Base-by-base conservation (phyloP, 768 basidiomycete genomes). In the Arthromyces matolae region DNA sequence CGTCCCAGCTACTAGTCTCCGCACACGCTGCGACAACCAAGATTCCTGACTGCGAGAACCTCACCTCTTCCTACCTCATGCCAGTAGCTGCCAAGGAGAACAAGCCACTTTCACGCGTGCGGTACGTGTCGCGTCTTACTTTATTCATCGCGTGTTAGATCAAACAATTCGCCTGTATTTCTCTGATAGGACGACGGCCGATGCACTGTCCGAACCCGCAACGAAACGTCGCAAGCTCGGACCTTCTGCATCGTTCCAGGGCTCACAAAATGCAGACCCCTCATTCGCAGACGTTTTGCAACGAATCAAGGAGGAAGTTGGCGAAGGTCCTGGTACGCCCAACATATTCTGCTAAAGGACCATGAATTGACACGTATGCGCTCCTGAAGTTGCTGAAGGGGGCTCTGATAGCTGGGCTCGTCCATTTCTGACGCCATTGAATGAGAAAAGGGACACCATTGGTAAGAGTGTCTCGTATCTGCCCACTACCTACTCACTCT, bases 321-420 rank as follows among this genome's bases (percentile, higher is more conserved):
- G 60, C 6, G 72, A 71, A 37, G 68, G 69, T 1, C 49, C 63
- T 46, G 75, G 81, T 78, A 49, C 18, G 77, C 63, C 35, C 19
- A 4, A 45, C 32, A 9, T 32, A 37, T 23, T 37, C 22, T 37
- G 34, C 42, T 19, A n/a, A n/a, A 7, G 6, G 27, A 24, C 18
- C 13, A 25, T 46, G 10, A 5, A 20, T 5, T 50, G 23, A 41
- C 22, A 9, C 8, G 16, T 12, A 18, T 14, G n/a, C 42, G n/a
- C 24, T 27, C 47, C 42, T 13, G 40, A 44, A 86, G 86, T 70
- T 38, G 80, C 79, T 8, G 89, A 91, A 65, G 90, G 89, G 53
- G 90, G 89, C 48, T 82, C 86, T 16, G 77, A 86, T 60, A 64
- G 67, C 32, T 93, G 91, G 91, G 64, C 77, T 3, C 76, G 91